Evolutionary conservation across 2,329 filamentous ascomycete genomes (phyloP), one percentile per base, ranked within the genome.

Genomic region (Trichophaea hybrida): DNA sequence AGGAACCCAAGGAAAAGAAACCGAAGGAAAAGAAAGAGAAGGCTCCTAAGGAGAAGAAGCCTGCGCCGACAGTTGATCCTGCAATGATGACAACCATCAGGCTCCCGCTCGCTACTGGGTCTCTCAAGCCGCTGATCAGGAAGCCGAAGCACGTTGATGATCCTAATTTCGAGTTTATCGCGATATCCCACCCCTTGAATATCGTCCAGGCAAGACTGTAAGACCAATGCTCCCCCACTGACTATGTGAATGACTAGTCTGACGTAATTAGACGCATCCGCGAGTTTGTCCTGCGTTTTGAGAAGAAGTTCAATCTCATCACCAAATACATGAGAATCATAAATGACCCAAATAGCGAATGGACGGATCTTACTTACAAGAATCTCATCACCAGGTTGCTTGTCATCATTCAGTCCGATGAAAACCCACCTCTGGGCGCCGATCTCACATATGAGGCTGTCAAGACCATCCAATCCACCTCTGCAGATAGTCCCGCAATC

Each of bases 301-400:
- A 64, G 33, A 65, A 64, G 49, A 59, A 64, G 56, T 48, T 58
- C 24, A 62, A 62, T 12, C 51, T 64, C 5, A 50, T 60, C 6
- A 49, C 60, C 3, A 64, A 64, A 46, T 64, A 65, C 57, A 40
- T 60, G 35, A 54, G 60, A 24, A 64, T 59, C 24, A 59, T 65
- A 53, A 65, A 64, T 34, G 58, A 65, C 34, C 64, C 64, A 4
- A 65, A 64, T 38, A 52, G 49, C n/a, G 62, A 64, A 3, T 65
- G 64, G 64, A 64, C 62, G 5, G 60, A 65, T 48, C 60, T 64
- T 33, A 64, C 62, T 5, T 65, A 65, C 38, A 59, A 61, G 32
- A 63, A 64, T 43, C 43, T 65, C 7, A 61, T 65, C 35, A 62
- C 57, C 32, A 57, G 38, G 37, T 24, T 64, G 8, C 31, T 65